Evolutionary conservation across 2,329 filamentous ascomycete species (phyloP), one percentile per base, ranked within the genome.

Genomic region (Pezicula radicicola): DNA sequence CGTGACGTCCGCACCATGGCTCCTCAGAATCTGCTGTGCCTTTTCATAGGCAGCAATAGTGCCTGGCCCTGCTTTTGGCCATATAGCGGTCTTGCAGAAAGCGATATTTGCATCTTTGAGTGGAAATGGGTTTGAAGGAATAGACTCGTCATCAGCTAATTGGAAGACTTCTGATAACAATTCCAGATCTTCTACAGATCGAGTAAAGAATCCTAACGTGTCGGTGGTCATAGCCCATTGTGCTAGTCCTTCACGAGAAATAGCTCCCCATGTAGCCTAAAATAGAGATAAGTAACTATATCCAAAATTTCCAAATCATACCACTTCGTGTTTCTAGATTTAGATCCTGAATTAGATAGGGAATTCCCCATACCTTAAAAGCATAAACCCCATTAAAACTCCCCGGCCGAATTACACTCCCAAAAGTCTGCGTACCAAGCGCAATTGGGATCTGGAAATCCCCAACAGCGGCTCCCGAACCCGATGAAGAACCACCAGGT

Each of bases 401-500:
- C 0, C 71, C 84, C 0, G 84, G 84, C 0, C 84, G 76, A 46
- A 88, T 79, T 1, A 73, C 79, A 54, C 80, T 84, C 0, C 84
- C 84, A 4, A 77, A 78, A 0, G 84, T 88, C 61, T 88, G 84
- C 0, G 83, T 85, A 0, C 82, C 84, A 0, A 88, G 66, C 0
- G 70, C 76, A 8, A 87, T 57, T 0, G 84, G 80, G 0, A 75
- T 77, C 55, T 87, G 84, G 45, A 78, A 76, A 55, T 87, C 84
- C 5, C 71, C 44, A 30, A 88, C 83, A 0, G 81, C 83, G 0
- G 84, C 83, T 0, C 73, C 84, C 0, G 84, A 86, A 0, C 85
- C 85, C 0, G 83, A 80, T 0, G 82, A 86, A 0, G 83, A 87
- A 45, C 85, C 84, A 0, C 84, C 84, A 0, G 85, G 84, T 0